phyloP scores from a whole-genome alignment of 148 eudicot species.

The Rhododendron griersonianum region DNA sequence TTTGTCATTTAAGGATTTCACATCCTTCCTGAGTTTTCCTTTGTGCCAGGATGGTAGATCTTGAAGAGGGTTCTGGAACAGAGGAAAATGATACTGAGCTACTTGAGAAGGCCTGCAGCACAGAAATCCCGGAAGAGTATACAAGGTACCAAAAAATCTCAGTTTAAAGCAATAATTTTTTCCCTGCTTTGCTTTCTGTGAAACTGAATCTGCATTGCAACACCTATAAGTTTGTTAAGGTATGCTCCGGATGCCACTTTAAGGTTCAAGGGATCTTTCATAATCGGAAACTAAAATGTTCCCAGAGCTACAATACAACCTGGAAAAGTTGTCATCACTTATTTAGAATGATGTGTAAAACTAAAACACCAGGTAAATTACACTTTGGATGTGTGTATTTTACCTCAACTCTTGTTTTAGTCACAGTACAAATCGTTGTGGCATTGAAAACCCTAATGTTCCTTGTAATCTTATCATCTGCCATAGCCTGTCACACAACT shows the following conservation, averaged over 20 bases:
- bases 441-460: background rate
- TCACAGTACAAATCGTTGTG: background rate
- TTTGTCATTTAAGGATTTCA: background rate
- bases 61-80: conserved; percentile 81
- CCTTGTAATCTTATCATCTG: background rate
- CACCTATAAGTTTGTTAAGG: background rate
- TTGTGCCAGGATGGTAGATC: conserved; percentile 61
- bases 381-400: background rate
- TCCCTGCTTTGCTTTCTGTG: background rate
- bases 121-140: conserved; percentile 21
- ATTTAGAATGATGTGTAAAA: background rate
- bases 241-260: background rate
- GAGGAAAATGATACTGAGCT: conserved; percentile 61
- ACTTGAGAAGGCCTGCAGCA: conserved; percentile 37
- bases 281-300: background rate
- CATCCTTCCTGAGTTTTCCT: background rate
- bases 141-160: conserved; percentile 32
- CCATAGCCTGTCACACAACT: background rate
- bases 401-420: background rate
- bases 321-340: background rate
- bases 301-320: background rate
- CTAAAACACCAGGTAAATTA: background rate
- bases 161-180: background rate
- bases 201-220: background rate
- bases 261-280: background rate